These are phyloP conservation scores for Aspergillus sclerotiicarbonarius DNA, from an alignment of 495 filamentous ascomycete species.

Conservation along the genomic window DNA sequence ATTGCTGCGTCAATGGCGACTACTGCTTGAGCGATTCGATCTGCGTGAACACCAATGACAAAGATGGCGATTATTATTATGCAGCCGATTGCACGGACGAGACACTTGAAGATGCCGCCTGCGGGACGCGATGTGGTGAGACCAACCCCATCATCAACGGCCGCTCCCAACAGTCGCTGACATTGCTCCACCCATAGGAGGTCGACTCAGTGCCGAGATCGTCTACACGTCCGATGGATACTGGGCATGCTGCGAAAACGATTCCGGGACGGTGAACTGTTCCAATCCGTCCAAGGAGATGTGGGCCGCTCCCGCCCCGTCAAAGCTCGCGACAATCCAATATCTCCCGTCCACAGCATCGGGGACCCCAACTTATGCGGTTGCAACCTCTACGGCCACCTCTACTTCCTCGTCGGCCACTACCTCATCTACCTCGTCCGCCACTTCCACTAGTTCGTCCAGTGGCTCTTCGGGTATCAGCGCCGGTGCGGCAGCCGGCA, in stretches of 20 bases:
- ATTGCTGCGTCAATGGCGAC: constrained; percentile 12
- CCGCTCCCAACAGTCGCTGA: not conserved
- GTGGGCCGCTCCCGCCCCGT: constrained; percentile 6
- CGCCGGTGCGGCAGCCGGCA: constrained; percentile 9
- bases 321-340: constrained; percentile 10
- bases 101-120: constrained; percentile 6
- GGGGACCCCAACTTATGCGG: constrained; percentile 1
- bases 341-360: constrained; percentile 7
- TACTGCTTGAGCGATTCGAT: constrained; percentile 15
- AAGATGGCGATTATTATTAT: constrained; percentile 2
- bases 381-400: constrained; percentile 2
- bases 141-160: not conserved
- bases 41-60: not conserved
- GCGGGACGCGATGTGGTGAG: constrained; percentile 12
- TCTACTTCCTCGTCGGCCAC: not conserved
- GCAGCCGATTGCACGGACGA: constrained; percentile 11
- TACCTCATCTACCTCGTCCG: not conserved
- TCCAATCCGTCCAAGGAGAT: constrained; percentile 4
- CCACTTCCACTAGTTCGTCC: not conserved
- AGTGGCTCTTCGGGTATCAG: constrained; percentile 3
- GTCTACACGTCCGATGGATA: not conserved
- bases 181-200: not conserved
- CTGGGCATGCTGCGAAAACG: constrained; percentile 11
- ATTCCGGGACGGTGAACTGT: constrained; percentile 2
- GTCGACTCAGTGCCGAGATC: not conserved